These are phyloP conservation scores for Cardamine resedifolia DNA, from an alignment of 345 rosid genomes.

Conservation along the genomic window DNA sequence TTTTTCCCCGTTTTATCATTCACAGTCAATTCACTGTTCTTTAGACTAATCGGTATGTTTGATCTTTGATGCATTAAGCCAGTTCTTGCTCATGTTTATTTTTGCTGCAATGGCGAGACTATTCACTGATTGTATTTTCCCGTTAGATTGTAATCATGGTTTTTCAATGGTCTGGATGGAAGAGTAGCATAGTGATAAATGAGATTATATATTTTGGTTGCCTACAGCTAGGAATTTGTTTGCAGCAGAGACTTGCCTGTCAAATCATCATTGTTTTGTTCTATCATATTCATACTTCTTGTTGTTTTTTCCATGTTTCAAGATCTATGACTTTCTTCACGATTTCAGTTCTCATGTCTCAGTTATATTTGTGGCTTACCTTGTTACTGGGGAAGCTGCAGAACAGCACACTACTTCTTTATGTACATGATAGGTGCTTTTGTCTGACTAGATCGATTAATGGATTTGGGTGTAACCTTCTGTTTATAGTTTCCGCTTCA, in stretches of 20 bases:
- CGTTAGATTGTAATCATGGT: neutral
- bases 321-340: conserved; percentile 11
- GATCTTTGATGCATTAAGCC: conserved; percentile 20
- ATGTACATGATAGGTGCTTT: conserved; percentile 12
- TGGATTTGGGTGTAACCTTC: neutral
- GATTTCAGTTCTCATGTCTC: conserved; percentile 12
- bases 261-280: neutral
- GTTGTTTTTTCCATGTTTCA: conserved; percentile 13
- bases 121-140: neutral
- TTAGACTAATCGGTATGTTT: conserved; percentile 10
- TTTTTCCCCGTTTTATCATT: neutral
- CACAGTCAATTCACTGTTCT: neutral
- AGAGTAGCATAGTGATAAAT: neutral
- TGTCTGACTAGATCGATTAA: neutral
- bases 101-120: neutral
- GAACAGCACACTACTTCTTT: neutral
- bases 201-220: neutral
- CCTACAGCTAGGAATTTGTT: neutral
- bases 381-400: neutral
- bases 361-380: conserved; percentile 4
- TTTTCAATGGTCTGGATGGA: neutral
- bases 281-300: neutral
- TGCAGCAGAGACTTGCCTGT: neutral
- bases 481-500: neutral
- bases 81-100: neutral